A percentile compares a stretch with the other conserved stretches of the same genome.
Evolutionary conservation across 2,329 filamentous ascomycete genomes (phyloP).

Genomic region (Colletotrichum paranaense): DNA sequence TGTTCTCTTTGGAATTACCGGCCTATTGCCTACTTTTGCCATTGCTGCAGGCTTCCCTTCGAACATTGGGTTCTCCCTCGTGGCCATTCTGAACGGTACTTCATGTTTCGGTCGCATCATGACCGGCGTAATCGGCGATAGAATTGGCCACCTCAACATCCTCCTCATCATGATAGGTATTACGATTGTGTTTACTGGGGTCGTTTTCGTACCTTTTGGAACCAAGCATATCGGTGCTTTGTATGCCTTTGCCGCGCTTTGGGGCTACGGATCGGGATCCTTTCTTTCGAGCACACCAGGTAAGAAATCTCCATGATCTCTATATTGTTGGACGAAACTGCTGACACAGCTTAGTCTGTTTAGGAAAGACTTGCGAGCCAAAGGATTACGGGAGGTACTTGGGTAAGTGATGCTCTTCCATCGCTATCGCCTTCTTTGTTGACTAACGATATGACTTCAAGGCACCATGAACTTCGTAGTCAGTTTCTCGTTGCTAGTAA

Average conservation of each 20-base stretch:
- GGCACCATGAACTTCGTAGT: constrained; percentile 60
- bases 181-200: constrained; percentile 52
- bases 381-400: constrained; percentile 59
- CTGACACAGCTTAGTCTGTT: constrained; percentile 47
- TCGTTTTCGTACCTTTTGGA: constrained; percentile 57
- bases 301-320: constrained; percentile 9
- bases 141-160: constrained; percentile 57
- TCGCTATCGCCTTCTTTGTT: fast-evolving
- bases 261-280: constrained; percentile 60
- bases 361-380: constrained; percentile 57
- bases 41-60: constrained; percentile 46
- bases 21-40: constrained; percentile 58
- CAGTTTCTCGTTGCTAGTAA: constrained; percentile 56
- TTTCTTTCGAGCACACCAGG: constrained; percentile 55
- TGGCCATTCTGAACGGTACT: constrained; percentile 56
- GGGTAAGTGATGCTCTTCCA: constrained; percentile 26
- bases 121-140: constrained; percentile 55
- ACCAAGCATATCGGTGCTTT: constrained; percentile 50
- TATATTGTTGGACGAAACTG: fast-evolving
- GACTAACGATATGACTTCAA: constrained; percentile 8
- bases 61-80: constrained; percentile 54
- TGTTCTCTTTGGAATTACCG: constrained; percentile 59
- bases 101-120: constrained; percentile 55
- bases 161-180: constrained; percentile 48
- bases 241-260: constrained; percentile 57